Evolutionary conservation across 2,329 filamentous ascomycete species (phyloP).

Genomic region (Pseudocercospora cruenta): DNA sequence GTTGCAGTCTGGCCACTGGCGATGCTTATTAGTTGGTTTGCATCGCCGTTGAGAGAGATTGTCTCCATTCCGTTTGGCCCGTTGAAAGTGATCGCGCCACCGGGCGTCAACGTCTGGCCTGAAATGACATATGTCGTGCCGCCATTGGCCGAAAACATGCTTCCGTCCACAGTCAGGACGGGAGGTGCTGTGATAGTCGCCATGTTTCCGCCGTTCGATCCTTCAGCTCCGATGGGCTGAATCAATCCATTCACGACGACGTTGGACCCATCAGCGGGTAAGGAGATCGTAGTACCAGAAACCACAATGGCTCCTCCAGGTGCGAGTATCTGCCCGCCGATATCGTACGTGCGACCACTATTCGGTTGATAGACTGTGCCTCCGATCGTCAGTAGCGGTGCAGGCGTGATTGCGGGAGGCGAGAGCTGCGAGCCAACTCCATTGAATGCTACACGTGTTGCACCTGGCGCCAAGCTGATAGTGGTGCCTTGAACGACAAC

Average conservation of each 20-base stretch:
- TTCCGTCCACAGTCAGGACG: slow-evolving; percentile 37
- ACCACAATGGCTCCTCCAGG: slow-evolving; percentile 44
- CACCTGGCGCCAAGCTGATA: slow-evolving; percentile 46
- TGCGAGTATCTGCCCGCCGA: slow-evolving; percentile 18
- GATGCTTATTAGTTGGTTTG: slow-evolving; percentile 29
- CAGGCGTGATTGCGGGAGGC: slow-evolving; percentile 36
- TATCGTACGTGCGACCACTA: slow-evolving; percentile 39
- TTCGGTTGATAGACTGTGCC: slow-evolving; percentile 37
- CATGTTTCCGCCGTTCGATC: slow-evolving; percentile 9
- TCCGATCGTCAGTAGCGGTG: slow-evolving; percentile 36
- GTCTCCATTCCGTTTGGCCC: slow-evolving; percentile 33
- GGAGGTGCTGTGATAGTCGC: slow-evolving; percentile 36
- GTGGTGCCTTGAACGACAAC: slow-evolving; percentile 44
- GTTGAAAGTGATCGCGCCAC: slow-evolving; percentile 30
- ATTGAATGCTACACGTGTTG: slow-evolving; percentile 46
- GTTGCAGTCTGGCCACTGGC: slow-evolving; percentile 32
- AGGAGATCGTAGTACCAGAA: slow-evolving; percentile 45
- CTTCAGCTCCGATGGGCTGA: slow-evolving; percentile 10
- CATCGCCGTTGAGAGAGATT: slow-evolving; percentile 39
- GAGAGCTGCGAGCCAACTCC: slow-evolving; percentile 42
- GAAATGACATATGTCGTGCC: slow-evolving; percentile 35
- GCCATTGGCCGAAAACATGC: slow-evolving; percentile 30
- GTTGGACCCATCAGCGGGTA: slow-evolving; percentile 44
- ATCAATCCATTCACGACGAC: slow-evolving; percentile 44
- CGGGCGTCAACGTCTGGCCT: slow-evolving; percentile 33